Conservation (phyloP, 495 filamentous ascomycete species). For the Aspergillus nidulans region DNA sequence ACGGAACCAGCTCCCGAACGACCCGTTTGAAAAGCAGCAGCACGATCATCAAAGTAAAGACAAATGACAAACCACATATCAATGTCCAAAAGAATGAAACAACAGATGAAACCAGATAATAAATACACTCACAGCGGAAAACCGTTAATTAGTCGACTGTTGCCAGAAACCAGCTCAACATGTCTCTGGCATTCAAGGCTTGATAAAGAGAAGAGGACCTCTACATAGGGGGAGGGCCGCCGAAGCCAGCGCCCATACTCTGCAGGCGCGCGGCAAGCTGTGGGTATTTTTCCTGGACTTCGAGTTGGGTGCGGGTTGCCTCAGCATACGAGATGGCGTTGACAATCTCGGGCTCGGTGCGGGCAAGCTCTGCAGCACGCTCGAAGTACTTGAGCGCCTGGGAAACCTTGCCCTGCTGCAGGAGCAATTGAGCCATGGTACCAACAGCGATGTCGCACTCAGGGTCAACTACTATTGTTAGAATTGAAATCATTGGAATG, state of each 20-base stretch:
- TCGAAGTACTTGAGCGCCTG: constrained; percentile 97
- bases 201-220: constrained; percentile 15
- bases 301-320: constrained; percentile 91
- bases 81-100: constrained; percentile 20
- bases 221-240: constrained; percentile 35
- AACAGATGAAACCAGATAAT: constrained; percentile 25
- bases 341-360: constrained; percentile 91
- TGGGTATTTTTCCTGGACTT: constrained; percentile 98
- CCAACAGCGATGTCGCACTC: constrained; percentile 99
- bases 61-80: constrained; percentile 6
- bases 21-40: constrained; percentile 3
- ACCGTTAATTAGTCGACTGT: constrained; percentile 9
- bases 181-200: constrained; percentile 2
- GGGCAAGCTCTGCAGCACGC: constrained; percentile 88
- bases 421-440: constrained; percentile 97
- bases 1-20: neutral
- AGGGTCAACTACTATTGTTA: constrained; percentile 71
- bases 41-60: constrained; percentile 10
- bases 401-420: constrained; percentile 95
- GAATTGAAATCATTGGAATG: neutral
- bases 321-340: constrained; percentile 97
- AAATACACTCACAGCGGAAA: constrained; percentile 36
- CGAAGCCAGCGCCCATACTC: constrained; percentile 58
- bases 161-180: constrained; percentile 1
- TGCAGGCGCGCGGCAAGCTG: constrained; percentile 80